A percentile compares a stretch with the other conserved stretches of the same genome.
Evolutionary conservation across 768 basidiomycete genomes (phyloP).

Genomic region (Kockovaella imperatae): DNA sequence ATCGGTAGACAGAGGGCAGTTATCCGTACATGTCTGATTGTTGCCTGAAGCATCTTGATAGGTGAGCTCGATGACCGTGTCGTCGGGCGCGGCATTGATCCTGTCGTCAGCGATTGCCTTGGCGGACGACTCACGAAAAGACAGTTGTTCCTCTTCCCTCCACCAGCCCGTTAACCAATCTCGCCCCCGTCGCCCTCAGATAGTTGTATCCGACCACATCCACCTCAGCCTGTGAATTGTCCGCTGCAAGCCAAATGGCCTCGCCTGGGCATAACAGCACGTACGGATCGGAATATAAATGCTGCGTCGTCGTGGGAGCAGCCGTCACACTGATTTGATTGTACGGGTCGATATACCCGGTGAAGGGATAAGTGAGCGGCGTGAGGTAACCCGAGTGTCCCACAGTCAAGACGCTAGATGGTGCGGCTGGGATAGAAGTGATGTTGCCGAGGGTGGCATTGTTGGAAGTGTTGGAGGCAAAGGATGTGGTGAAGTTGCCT

Average conservation of each 20-base stretch:
- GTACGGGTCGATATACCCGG: slow-evolving; percentile 50
- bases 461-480: slow-evolving; percentile 47
- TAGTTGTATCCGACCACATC: slow-evolving; percentile 68
- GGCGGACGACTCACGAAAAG: slow-evolving; percentile 60
- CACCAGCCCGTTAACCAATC: slow-evolving; percentile 86
- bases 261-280: slow-evolving; percentile 68
- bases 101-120: slow-evolving; percentile 47
- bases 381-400: slow-evolving; percentile 86
- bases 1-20: slow-evolving; percentile 75
- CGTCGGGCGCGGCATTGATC: slow-evolving; percentile 67
- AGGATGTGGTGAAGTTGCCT: slow-evolving; percentile 76
- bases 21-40: slow-evolving; percentile 65
- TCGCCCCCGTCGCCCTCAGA: slow-evolving; percentile 67
- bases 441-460: slow-evolving; percentile 60
- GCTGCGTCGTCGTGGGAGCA: slow-evolving; percentile 31
- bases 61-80: slow-evolving; percentile 64
- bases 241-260: slow-evolving; percentile 78
- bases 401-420: slow-evolving; percentile 55
- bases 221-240: slow-evolving; percentile 63
- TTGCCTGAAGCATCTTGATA: slow-evolving; percentile 68
- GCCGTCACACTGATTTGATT: slow-evolving; percentile 56
- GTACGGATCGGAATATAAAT: slow-evolving; percentile 35
- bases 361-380: slow-evolving; percentile 58
- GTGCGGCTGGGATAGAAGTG: slow-evolving; percentile 74
- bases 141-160: slow-evolving; percentile 71